Evolutionary conservation across 345 rosid genomes (phyloP).

Genomic region (Excoecaria agallocha): DNA sequence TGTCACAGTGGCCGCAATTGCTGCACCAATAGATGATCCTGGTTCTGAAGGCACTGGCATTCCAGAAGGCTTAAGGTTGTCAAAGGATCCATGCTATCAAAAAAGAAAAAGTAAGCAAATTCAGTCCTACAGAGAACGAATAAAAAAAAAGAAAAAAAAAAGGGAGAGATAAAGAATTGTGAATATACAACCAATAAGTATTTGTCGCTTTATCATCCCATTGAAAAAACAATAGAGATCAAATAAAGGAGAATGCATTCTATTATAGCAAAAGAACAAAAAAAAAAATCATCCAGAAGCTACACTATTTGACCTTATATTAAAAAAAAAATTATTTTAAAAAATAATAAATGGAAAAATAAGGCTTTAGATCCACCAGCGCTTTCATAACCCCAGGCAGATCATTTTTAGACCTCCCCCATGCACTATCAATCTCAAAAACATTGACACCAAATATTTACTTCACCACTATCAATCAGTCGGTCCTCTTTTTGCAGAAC

Average conservation of each 20-base stretch:
- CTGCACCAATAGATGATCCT: slow-evolving; percentile 91
- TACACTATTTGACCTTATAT: background rate
- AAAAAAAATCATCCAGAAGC: background rate
- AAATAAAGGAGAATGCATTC: background rate
- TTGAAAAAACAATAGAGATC: background rate
- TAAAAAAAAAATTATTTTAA: background rate
- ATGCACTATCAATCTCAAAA: background rate
- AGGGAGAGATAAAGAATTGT: background rate
- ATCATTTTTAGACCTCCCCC: background rate
- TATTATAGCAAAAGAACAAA: background rate
- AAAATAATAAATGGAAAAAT: background rate
- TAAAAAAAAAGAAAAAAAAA: too few relatives aligned
- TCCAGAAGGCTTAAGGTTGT: slow-evolving; percentile 43
- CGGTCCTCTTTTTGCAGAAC: background rate
- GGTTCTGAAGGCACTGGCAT: slow-evolving; percentile 49
- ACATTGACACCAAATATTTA: background rate
- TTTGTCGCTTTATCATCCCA: too few relatives aligned
- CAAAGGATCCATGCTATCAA: slow-evolving; percentile 69
- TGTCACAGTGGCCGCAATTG: slow-evolving; percentile 74
- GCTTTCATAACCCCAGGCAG: background rate
- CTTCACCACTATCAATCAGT: background rate
- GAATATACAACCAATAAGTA: background rate
- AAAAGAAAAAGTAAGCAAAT: slow-evolving; percentile 5
- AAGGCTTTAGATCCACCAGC: background rate
- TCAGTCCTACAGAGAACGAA: background rate